Percentiles rank a stretch among this genome's conserved stretches.
These are phyloP conservation scores for Candida albicans DNA, from an alignment of 1,139 yeast genomes.

Conservation along the genomic window DNA sequence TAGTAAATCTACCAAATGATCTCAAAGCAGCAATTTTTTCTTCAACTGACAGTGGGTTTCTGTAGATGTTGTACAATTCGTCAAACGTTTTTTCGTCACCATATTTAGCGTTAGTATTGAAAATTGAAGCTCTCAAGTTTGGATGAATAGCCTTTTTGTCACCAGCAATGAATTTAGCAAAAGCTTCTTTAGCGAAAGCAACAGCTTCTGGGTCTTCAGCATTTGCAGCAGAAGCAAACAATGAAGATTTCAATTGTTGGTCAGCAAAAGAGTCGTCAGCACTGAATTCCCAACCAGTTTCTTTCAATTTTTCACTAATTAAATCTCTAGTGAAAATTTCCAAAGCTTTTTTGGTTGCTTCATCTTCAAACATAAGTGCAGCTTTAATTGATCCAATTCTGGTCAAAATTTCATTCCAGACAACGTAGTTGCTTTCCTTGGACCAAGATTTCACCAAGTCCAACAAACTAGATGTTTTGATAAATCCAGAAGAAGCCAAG, in stretches of 20 bases:
- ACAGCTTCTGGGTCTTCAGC: slow-evolving; percentile 58
- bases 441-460: slow-evolving; percentile 68
- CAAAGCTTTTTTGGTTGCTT: slow-evolving; percentile 54
- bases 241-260: slow-evolving; percentile 71
- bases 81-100: slow-evolving; percentile 70
- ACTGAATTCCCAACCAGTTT: slow-evolving; percentile 70
- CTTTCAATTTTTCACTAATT: slow-evolving; percentile 55
- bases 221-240: slow-evolving; percentile 69
- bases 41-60: slow-evolving; percentile 64
- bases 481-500: slow-evolving; percentile 70
- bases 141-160: slow-evolving; percentile 76
- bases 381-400: slow-evolving; percentile 56
- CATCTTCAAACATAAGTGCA: slow-evolving; percentile 73
- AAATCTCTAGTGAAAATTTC: slow-evolving; percentile 60
- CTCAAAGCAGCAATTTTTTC: slow-evolving; percentile 77
- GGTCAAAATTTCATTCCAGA: slow-evolving; percentile 70
- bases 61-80: slow-evolving; percentile 61
- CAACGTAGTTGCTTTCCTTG: slow-evolving; percentile 67
- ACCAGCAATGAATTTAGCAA: slow-evolving; percentile 61
- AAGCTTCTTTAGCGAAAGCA: slow-evolving; percentile 54
- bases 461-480: slow-evolving; percentile 64
- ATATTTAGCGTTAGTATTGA: slow-evolving; percentile 61
- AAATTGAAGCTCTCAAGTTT: slow-evolving; percentile 72
- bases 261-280: slow-evolving; percentile 65
- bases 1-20: slow-evolving; percentile 69